Conservation (phyloP, 306 rosid genomes). For the Acacia confusa region DNA sequence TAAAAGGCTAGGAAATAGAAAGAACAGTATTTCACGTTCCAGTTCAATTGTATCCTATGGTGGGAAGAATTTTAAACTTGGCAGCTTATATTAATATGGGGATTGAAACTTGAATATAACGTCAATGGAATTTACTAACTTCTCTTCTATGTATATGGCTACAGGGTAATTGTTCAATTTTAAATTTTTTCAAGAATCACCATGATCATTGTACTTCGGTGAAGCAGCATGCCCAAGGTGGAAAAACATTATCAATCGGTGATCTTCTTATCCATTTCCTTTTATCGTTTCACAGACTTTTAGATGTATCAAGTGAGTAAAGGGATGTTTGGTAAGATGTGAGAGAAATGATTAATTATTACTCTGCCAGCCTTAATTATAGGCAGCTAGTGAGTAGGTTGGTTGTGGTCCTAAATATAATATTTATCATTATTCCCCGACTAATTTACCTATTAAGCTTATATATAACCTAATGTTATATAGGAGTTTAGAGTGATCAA, state of each 20-base stretch:
- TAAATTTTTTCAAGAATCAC: constrained; percentile 57
- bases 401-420: no score
- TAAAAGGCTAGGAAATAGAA: constrained; percentile 9
- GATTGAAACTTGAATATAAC: constrained; percentile 9
- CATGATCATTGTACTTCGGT: constrained; percentile 44
- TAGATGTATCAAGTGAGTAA: background rate
- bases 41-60: constrained; percentile 8
- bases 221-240: constrained; percentile 51
- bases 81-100: constrained; percentile 2
- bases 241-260: constrained; percentile 41
- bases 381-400: no score
- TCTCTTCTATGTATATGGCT: constrained; percentile 9
- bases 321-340: background rate
- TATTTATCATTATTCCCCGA: no score
- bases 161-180: constrained; percentile 70
- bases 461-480: no score
- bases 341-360: background rate
- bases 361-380: background rate
- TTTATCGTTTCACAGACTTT: background rate
- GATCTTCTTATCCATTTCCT: constrained; percentile 27
- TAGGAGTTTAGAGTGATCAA: no score
- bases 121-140: background rate
- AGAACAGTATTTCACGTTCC: background rate
- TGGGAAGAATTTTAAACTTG: background rate
- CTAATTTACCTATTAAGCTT: no score